phyloP scores from a whole-genome alignment of 805 yeast species.

The Candida ortonii region DNA sequence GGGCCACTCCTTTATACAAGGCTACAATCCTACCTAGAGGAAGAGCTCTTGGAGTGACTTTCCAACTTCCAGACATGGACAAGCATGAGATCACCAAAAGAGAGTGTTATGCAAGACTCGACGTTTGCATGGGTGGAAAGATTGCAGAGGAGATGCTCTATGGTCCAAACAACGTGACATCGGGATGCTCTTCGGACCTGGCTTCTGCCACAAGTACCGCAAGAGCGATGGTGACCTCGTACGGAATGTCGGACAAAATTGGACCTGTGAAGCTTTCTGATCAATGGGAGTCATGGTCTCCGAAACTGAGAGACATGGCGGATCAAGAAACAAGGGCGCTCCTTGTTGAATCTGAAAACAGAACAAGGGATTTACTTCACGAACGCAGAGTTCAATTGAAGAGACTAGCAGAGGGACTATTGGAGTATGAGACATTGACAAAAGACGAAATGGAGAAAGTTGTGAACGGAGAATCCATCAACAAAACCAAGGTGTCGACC shows the following conservation, averaged over 20 bases:
- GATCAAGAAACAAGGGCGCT: slow-evolving; percentile 85
- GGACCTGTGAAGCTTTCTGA: slow-evolving; percentile 92
- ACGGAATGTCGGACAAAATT: slow-evolving; percentile 91
- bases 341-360: slow-evolving; percentile 69
- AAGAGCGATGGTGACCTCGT: slow-evolving; percentile 93
- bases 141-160: slow-evolving; percentile 92
- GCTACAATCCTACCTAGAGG: slow-evolving; percentile 98
- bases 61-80: slow-evolving; percentile 98
- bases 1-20: slow-evolving; percentile 93
- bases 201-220: slow-evolving; percentile 89
- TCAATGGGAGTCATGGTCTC: slow-evolving; percentile 94
- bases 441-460: slow-evolving; percentile 87
- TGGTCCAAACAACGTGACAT: slow-evolving; percentile 89
- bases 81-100: slow-evolving; percentile 87
- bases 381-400: slow-evolving; percentile 69
- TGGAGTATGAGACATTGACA: slow-evolving; percentile 93
- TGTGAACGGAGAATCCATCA: slow-evolving; percentile 73
- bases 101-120: slow-evolving; percentile 88
- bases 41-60: slow-evolving; percentile 92
- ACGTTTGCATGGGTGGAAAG: slow-evolving; percentile 99
- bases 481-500: slow-evolving; percentile 64
- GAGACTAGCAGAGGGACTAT: slow-evolving; percentile 86
- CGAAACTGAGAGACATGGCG: slow-evolving; percentile 80
- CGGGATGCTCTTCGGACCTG: slow-evolving; percentile 93
- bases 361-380: slow-evolving; percentile 68